Base-by-base conservation (phyloP, 257 asterid species). In the Catharanthus roseus region DNA sequence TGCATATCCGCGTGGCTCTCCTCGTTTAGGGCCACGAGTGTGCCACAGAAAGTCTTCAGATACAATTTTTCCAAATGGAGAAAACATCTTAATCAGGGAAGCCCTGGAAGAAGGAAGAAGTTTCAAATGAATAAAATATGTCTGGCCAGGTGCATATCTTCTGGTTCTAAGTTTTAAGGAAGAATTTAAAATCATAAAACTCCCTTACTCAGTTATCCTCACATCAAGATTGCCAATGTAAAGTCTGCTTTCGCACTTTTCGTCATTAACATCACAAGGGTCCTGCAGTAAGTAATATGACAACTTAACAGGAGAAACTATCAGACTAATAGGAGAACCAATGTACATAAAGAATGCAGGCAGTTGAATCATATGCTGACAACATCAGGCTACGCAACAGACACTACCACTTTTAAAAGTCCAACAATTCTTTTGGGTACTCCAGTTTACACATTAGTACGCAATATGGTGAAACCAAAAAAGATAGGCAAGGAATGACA, bases 31-130 rank as follows among this genome's bases (percentile, higher is more conserved):
- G 69, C 98, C 98, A 62, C 95, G 93, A 57, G 95, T 88, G 77
- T 93, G 98, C 98, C 98, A 93, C 69, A 93, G 77, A 79, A 87
- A 93, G 81, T 93, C 98, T 76, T 93, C 98, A 0, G 97, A 89
- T 4, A 87, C 67, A 38, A 87, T 85, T 71, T 90, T 83, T 65
- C 98, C 97, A 76, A 74, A 87, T 24, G 90, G 90, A 65, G 96
- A 84, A 73, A 93, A 93, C 95, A 93, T 88, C 86, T 90, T 90
- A 38, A 90, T 90, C 72, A 92, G 79, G 66, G 92, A 82, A 41
- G 95, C 89, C 93, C 98, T 92, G 86, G 33, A 72, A 71, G 47
- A 64, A 57, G 42, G 65, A 61, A 69, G 6, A 57, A 21, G 39
- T 24, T 41, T 47, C 24, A 31, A 47, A 47, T 31, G 24, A 67